Evolutionary conservation across 306 rosid genomes (phyloP), one percentile per base, ranked within the genome.

Genomic region (Prosopis cineraria): DNA sequence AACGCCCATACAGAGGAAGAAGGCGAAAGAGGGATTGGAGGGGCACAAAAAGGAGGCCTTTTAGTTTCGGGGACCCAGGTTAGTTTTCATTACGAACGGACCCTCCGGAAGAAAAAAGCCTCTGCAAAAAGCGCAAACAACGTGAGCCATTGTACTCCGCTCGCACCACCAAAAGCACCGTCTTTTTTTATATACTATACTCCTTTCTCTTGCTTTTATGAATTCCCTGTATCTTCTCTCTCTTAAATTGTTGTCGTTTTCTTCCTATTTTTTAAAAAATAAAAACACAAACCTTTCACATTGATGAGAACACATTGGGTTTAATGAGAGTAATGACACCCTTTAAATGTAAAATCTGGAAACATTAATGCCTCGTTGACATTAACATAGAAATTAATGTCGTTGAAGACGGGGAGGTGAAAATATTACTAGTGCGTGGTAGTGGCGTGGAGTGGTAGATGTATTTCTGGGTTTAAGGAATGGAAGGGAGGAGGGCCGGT

Each of bases 81-180:
- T 27, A 78, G 68, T 68, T 85, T 81, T 74, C 20, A 69, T 68
- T 62, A 52, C 16, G 72, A 71, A 44, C 80, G 44, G 75, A n/a
- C 77, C 29, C 66, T 56, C 58, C 37, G 77, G 50, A 77, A 27
- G 67, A 65, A 80, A 80, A 81, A 48, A 82, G 45, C 33, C 75
- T 77, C 83, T 73, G 81, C 88, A 84, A 81, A 84, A 84, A 81
- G 88, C 84, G 78, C 80, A 69, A 68, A 77, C 62, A 78, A 74
- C 83, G 71, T 78, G 85, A 81, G 63, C 24, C 69, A 73, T 80
- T 80, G 70, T 65, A 29, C 55, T 40, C 25, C 55, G 4, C 58
- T 50, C 48, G 4, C 48, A 2, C 5, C 14, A 10, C 22, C 34
- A 72, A 47, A 34, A 50, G 71, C 37, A 60, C 64, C 74, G 16